Evolutionary conservation across 768 basidiomycete genomes (phyloP), one percentile per base, ranked within the genome.

Genomic region (Leccinum boreale): DNA sequence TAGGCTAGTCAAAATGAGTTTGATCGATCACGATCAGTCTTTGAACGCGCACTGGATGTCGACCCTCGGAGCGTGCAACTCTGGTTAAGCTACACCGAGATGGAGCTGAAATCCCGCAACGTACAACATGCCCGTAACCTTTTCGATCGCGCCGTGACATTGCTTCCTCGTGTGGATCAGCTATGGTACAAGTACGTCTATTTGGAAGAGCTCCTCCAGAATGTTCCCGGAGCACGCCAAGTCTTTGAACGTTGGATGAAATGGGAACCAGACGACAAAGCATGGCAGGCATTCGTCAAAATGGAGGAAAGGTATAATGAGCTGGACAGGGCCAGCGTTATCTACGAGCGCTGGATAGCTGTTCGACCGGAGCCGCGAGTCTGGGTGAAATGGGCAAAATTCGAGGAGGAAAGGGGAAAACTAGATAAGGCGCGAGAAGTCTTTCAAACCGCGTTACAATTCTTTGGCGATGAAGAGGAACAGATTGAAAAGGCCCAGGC

Each of bases 101-200:
- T 94, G 90, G 97, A 99, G 73, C 83, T 99, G 63, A 98, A 98
- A 75, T 90, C 92, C 5, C 91, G 97, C 60, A 98, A 99, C 67
- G 92, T 99, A 53, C 91, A 96, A 67, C 97, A 98, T 65, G 88
- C 97, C 0, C 88, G 97, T 52, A 99, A 99, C 74, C 81, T 98
- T 23, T 98, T 92, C 72, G 97, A 99, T 77, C 86, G 97, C 62
- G 94, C 94, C 2, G 94, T 99, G 60, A 99, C 96, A 5, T 81
- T 98, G 1, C 86, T 99, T 24, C 97, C 97, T 10, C 88, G 97
- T 47, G 87, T 99, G 50, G 95, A 99, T 72, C 90, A 96, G 69
- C 81, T 99, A 7, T 98, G 97, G 97, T 98, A 98, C 83, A 98
- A 98, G 73, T 99, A 98, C 56, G 96, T 99, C 58, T 98, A 97